Evolutionary conservation across 2,329 filamentous ascomycete genomes (phyloP), one percentile per base, ranked within the genome.

Genomic region (Nectriaceae sp.): DNA sequence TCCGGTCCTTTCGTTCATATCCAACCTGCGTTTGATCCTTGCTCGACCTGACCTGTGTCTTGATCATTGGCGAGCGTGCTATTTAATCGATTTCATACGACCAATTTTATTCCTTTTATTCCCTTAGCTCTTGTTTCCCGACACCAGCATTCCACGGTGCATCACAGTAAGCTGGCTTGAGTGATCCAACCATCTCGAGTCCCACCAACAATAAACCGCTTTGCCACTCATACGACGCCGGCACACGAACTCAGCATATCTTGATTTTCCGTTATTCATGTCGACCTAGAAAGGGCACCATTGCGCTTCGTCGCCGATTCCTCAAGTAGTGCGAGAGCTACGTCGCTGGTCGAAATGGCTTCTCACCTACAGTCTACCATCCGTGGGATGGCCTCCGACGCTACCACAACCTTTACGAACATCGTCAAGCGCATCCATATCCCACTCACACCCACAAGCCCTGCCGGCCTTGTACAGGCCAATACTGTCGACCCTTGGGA

Each of bases 401-500:
- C 70, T 29, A 59, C 70, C 26, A 60, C 53, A 31, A 62, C 65
- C 15, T 47, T 76, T 21, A 66, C 65, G 8, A 60, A 69, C 11
- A 68, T 83, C 24, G 65, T 68, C 42, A 82, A 78, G 60, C 79
- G 83, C 50, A 84, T 87, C 62, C 63, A 75, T 40, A 85, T 87
- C 50, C 81, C 82, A 3, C 70, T 84, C 44, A 83, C 79, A 18
- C 67, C 82, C 2, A 78, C 77, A 22, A 85, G 82, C 52, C 81
- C 82, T 1, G 74, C 83, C 1, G 83, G 83, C 13, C 71, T 86
- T 24, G 70, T 85, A 37, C 79, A 86, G 66, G 83, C 83, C 18
- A 69, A 83, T 54, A 81, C 77, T 1, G 73, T 85, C 48, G 92
- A 97, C 67, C 90, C 92, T 20, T 97, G 89, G 87, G 79, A 69